A percentile compares a stretch with the other conserved stretches of the same genome.
Evolutionary conservation across 306 rosid genomes (phyloP).

Genomic region (Castanea sativa): DNA sequence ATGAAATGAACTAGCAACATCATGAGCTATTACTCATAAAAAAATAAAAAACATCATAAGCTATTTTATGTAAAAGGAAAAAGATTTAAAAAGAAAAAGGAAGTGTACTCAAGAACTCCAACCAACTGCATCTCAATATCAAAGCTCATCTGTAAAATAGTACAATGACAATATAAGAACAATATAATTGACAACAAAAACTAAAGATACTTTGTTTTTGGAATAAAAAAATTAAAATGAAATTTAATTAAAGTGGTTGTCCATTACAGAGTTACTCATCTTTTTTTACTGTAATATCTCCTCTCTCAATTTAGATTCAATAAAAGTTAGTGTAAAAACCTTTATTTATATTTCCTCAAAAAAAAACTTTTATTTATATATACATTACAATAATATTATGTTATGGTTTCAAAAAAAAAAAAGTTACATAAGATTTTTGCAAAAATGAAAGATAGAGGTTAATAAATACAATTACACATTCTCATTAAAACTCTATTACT

Average conservation of each 20-base stretch:
- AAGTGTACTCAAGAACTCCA: neutral
- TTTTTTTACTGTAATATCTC: slow-evolving; percentile 31
- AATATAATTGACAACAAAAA: neutral
- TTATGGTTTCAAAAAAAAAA: no score
- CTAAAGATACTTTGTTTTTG: neutral
- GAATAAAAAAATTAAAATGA: neutral
- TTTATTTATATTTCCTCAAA: neutral
- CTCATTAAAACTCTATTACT: no score
- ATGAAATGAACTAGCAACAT: neutral
- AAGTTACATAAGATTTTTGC: no score
- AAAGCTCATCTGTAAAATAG: neutral
- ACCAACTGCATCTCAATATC: neutral
- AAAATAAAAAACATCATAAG: neutral
- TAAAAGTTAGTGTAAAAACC: no score
- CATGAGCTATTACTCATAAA: no score
- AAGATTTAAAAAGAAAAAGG: neutral
- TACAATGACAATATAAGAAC: neutral
- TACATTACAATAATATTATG: no score
- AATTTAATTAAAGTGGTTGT: slow-evolving; percentile 14
- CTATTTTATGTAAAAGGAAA: neutral
- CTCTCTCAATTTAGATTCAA: no score
- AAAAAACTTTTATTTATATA: neutral
- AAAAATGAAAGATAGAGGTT: no score
- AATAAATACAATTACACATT: no score
- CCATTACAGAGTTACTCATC: neutral